Conservation (phyloP, 768 basidiomycete species). For the Kwoniella mangroviensis region DNA sequence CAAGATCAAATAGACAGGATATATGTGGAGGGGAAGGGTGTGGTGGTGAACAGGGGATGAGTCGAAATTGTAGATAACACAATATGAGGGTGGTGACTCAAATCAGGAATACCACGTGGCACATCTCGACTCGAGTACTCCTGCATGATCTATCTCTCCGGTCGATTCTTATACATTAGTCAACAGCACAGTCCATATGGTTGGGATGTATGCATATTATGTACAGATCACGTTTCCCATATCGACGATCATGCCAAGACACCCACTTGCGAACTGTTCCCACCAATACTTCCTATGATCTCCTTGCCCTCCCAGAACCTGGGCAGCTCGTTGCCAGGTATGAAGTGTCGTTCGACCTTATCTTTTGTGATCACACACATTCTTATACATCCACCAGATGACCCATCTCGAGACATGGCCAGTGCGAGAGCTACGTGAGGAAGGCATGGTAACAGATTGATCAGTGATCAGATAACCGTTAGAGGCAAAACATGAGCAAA, state of each 20-base stretch:
- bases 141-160: no score
- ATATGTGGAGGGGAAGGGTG: no score
- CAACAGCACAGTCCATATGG: not conserved
- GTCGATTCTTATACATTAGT: no score
- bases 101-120: no score
- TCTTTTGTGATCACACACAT: constrained; percentile 96
- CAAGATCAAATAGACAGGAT: no score
- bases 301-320: constrained; percentile 56
- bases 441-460: not conserved
- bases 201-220: constrained; percentile 11
- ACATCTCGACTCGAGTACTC: no score
- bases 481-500: not conserved
- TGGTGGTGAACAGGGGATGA: no score
- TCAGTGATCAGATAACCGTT: not conserved
- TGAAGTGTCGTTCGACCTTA: constrained; percentile 86
- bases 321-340: constrained; percentile 87
- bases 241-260: constrained; percentile 18
- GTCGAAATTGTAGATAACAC: no score
- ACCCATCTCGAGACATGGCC: constrained; percentile 97
- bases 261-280: constrained; percentile 24
- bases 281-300: constrained; percentile 35
- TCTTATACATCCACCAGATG: constrained; percentile 94
- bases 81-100: no score
- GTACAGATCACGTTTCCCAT: not conserved
- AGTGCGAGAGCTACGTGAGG: constrained; percentile 75